Evolutionary conservation across 305 asterid species (phyloP), one percentile per base, ranked within the genome.

Genomic region (Fraxinus angustifolia): DNA sequence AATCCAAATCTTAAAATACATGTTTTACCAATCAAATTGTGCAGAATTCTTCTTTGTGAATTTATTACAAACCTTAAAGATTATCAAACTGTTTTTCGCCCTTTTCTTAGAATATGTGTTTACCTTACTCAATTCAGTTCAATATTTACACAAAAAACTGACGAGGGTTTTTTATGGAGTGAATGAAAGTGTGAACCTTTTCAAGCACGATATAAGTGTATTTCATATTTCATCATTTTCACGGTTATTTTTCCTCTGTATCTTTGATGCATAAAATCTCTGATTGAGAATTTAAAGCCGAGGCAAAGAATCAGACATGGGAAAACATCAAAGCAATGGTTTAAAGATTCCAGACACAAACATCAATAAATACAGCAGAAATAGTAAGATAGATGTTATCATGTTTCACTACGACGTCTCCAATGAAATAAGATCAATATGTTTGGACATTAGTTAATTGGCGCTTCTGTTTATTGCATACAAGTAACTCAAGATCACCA

Each of bases 401-500:
- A 65, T 28, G 70, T 60, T 21, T 19, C 70, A 60, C 28, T 53
- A 53, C 34, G 33, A 60, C 70, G 21, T 60, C 31, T 60, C 70
- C 70, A 60, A 19, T 62, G 31, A 62, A 62, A 62, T 26, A 67
- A 12, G 38, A 67, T 14, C n/a, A 58, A 19, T 58, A 17, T 58
- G 34, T 67, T 28, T 67, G 73, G 38, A 28, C 19, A 28, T 26
- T 28, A 67, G 42, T 33, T 33, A 70, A 16, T 70, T 33, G 80
- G 85, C 82, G 83, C 75, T 85, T 85, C 76, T 81, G 83, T 80
- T 89, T 17, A 88, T 77, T 83, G 88, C 91, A 72, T 87, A 91
- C 1, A 90, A 82, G 87, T 90, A 95, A 87, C 91, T 83, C 6
- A 92, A 76, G 70, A 90, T 82, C 82, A 82, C 88, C 50, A 91